These are phyloP conservation scores for Citrus unshiu DNA, from an alignment of 345 rosid species.

Conservation along the genomic window DNA sequence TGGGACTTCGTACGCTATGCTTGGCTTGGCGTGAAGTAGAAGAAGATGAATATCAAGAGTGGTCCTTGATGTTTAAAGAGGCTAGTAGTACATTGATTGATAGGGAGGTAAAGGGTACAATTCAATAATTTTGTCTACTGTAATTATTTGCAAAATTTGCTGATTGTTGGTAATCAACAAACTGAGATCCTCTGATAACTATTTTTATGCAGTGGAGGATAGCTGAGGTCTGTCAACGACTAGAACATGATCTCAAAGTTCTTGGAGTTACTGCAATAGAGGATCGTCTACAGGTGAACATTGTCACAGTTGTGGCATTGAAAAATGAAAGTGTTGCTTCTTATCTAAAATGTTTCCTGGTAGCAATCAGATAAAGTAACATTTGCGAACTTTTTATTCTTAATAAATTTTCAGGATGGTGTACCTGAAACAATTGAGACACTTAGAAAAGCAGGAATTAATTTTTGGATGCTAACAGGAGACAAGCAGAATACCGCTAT, in stretches of 20 bases:
- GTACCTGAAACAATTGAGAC: slow-evolving; percentile 94
- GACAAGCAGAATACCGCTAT: slow-evolving; percentile 97
- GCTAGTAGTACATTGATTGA: slow-evolving; percentile 91
- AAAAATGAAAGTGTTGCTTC: slow-evolving; percentile 13
- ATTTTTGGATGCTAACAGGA: slow-evolving; percentile 99
- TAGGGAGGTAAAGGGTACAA: slow-evolving; percentile 76
- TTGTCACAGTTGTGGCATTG: slow-evolving; percentile 12
- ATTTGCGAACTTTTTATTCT: slow-evolving; percentile 7
- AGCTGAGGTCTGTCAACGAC: slow-evolving; percentile 89
- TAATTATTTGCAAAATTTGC: neutral
- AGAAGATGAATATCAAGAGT: slow-evolving; percentile 78
- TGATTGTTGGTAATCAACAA: slow-evolving; percentile 11
- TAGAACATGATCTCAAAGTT: slow-evolving; percentile 82
- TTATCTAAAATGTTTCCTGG: neutral
- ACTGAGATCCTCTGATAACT: slow-evolving; percentile 22
- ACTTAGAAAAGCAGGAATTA: slow-evolving; percentile 92
- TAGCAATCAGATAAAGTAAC: slow-evolving; percentile 2
- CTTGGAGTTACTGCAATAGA: slow-evolving; percentile 97
- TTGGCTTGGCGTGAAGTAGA: slow-evolving; percentile 91
- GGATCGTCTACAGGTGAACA: slow-evolving; percentile 84
- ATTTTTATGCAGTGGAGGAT: slow-evolving; percentile 80
- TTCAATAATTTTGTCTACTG: neutral
- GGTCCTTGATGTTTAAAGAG: slow-evolving; percentile 88
- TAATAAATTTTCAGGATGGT: slow-evolving; percentile 64
- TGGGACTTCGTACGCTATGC: slow-evolving; percentile 93